Evolutionary conservation across 2,329 filamentous ascomycete genomes (phyloP).

Genomic region (Grosmannia serpens): DNA sequence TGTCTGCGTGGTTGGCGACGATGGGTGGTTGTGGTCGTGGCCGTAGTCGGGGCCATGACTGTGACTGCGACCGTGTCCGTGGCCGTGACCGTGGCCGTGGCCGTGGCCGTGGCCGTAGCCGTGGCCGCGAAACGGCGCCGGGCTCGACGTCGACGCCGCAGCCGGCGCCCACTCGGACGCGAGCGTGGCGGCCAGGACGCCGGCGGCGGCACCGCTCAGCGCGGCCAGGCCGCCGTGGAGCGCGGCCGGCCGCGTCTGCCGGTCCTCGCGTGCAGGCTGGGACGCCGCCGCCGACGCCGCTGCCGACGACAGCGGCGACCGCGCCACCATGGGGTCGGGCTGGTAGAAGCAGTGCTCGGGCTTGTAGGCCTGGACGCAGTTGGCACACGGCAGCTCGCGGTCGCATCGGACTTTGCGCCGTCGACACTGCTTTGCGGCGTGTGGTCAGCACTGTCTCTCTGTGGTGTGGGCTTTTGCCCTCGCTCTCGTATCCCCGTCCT

Average conservation of each 20-base stretch:
- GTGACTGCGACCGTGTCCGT: background rate
- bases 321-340: conserved; percentile 10
- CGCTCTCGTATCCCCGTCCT: background rate
- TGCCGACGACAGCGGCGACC: conserved; percentile 4
- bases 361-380: conserved; percentile 24
- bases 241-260: background rate
- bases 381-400: conserved; percentile 27
- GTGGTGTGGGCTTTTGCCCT: too few relatives aligned
- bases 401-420: conserved; percentile 34
- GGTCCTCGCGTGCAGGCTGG: background rate
- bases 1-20: too few relatives aligned
- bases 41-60: too few relatives aligned
- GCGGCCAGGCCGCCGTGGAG: background rate
- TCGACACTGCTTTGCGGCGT: conserved; percentile 20
- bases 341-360: conserved; percentile 12
- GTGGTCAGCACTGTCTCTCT: background rate
- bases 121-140: background rate
- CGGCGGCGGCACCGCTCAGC: background rate
- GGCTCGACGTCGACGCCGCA: background rate
- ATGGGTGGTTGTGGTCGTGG: too few relatives aligned
- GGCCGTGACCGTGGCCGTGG: background rate
- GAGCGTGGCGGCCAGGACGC: background rate
- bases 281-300: background rate
- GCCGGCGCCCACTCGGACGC: background rate
- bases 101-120: background rate